These are phyloP conservation scores for Hibiscus mutabilis DNA, from an alignment of 345 rosid species.

Conservation along the genomic window DNA sequence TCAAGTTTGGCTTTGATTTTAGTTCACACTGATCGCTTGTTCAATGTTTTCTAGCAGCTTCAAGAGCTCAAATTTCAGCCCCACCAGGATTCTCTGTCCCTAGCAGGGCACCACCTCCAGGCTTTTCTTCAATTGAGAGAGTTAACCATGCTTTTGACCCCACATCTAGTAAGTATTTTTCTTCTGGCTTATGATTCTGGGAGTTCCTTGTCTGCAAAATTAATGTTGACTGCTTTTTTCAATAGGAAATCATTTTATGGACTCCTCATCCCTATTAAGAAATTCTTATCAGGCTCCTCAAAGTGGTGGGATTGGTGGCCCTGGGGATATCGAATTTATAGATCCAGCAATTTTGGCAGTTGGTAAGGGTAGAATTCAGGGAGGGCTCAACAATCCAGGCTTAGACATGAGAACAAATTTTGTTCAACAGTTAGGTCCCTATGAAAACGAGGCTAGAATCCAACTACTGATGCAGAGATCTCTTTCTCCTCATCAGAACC, in stretches of 20 bases:
- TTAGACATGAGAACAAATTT: constrained; percentile 54
- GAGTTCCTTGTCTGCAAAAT: background rate
- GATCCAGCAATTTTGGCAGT: constrained; percentile 96
- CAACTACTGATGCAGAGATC: constrained; percentile 64
- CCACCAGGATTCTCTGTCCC: constrained; percentile 88
- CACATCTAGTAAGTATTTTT: constrained; percentile 33
- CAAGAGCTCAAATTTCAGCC: constrained; percentile 64
- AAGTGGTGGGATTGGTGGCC: constrained; percentile 31
- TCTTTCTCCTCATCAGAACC: constrained; percentile 47
- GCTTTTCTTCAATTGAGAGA: constrained; percentile 71
- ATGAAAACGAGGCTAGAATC: constrained; percentile 62
- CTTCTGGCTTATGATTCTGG: background rate
- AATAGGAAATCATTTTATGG: constrained; percentile 48
- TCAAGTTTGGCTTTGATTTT: background rate
- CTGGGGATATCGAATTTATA: constrained; percentile 68
- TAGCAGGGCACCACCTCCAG: constrained; percentile 87
- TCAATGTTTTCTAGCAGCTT: constrained; percentile 23
- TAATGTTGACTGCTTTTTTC: constrained; percentile 6
- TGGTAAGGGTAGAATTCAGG: constrained; percentile 68
- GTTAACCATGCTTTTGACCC: constrained; percentile 38
- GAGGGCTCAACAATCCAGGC: constrained; percentile 43
- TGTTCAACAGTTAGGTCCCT: constrained; percentile 38
- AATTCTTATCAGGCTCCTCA: constrained; percentile 38
- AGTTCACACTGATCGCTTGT: background rate
- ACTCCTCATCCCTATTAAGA: constrained; percentile 44